Percentiles rank a stretch among this genome's conserved stretches.
Conservation (phyloP, 306 rosid species). For the Geum urbanum region DNA sequence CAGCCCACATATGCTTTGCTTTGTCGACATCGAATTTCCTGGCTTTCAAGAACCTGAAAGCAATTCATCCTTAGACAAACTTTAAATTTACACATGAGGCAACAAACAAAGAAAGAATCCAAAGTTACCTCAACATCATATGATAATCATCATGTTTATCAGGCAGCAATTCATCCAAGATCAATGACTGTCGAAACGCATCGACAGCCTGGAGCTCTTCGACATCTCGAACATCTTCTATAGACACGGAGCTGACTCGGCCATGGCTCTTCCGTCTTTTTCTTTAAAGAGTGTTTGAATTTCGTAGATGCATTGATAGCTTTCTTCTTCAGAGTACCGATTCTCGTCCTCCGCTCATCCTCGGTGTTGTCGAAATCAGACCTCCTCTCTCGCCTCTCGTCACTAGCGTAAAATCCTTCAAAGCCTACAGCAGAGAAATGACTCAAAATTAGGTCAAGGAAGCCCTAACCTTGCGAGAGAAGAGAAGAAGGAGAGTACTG, state of each 20-base stretch:
- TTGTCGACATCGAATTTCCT: conserved; percentile 86
- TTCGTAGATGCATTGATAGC: conserved; percentile 92
- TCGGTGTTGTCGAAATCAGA: conserved; percentile 93
- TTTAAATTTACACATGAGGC: too few relatives aligned
- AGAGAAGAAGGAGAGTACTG: conserved; percentile 24
- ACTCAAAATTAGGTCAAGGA: too few relatives aligned
- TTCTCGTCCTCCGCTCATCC: conserved; percentile 87
- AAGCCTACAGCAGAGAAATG: conserved; percentile 32
- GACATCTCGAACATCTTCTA: conserved; percentile 86
- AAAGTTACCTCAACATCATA: conserved; percentile 71
- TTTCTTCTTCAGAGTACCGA: conserved; percentile 89
- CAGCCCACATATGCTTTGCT: conserved; percentile 96
- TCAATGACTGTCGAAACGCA: conserved; percentile 61
- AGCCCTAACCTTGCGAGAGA: not conserved
- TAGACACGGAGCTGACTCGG: conserved; percentile 91
- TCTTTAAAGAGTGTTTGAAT: conserved; percentile 82
- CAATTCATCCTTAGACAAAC: conserved; percentile 11
- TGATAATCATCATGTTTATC: conserved; percentile 82
- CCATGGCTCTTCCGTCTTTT: conserved; percentile 77
- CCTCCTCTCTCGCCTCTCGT: conserved; percentile 79
- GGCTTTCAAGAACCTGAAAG: conserved; percentile 78
- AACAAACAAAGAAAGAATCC: not conserved
- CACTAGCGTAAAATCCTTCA: conserved; percentile 93
- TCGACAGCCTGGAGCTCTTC: conserved; percentile 87
- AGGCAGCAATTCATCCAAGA: conserved; percentile 80